A percentile compares a stretch with the other conserved stretches of the same genome.
Conservation (phyloP, 2,329 filamentous ascomycete species). For the Claviceps digitariae region DNA sequence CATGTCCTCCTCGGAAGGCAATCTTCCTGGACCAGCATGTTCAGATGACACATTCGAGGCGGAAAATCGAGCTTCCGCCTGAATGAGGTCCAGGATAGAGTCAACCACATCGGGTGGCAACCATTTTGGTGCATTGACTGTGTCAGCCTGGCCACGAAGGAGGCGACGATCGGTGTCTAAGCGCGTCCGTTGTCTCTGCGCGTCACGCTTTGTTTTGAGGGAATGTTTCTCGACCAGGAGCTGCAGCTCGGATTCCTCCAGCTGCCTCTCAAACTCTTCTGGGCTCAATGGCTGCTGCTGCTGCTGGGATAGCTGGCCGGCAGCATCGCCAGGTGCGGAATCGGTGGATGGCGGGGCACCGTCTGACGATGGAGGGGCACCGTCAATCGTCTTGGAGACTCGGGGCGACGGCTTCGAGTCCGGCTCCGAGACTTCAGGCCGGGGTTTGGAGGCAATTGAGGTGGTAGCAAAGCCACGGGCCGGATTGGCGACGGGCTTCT, state of each 20-base stretch:
- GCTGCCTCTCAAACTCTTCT: constrained; percentile 78
- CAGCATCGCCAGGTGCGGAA: constrained; percentile 2
- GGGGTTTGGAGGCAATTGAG: constrained; percentile 72
- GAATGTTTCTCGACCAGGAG: constrained; percentile 74
- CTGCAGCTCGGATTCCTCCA: constrained; percentile 85
- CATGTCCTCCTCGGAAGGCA: constrained; percentile 61
- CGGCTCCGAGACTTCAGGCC: constrained; percentile 41
- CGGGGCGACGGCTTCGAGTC: constrained; percentile 14
- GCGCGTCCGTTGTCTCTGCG: constrained; percentile 59
- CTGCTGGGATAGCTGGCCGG: constrained; percentile 7
- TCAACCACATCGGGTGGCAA: constrained; percentile 67
- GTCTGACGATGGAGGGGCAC: constrained; percentile 7
- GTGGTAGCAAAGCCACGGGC: constrained; percentile 89
- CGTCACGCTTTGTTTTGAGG: constrained; percentile 65
- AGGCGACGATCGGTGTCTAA: constrained; percentile 77
- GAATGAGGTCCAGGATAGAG: constrained; percentile 59
- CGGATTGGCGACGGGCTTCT: constrained; percentile 76
- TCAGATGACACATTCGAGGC: constrained; percentile 36
- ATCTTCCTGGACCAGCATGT: constrained; percentile 31
- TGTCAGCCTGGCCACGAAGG: constrained; percentile 64
- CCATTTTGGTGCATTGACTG: constrained; percentile 63
- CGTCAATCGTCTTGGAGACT: constrained; percentile 15
- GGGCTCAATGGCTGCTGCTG: constrained; percentile 49
- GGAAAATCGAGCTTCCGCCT: constrained; percentile 48
- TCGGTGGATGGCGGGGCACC: constrained; percentile 16